phyloP scores from a whole-genome alignment of 176 grass and related monocot species.

The Avena insularis region DNA sequence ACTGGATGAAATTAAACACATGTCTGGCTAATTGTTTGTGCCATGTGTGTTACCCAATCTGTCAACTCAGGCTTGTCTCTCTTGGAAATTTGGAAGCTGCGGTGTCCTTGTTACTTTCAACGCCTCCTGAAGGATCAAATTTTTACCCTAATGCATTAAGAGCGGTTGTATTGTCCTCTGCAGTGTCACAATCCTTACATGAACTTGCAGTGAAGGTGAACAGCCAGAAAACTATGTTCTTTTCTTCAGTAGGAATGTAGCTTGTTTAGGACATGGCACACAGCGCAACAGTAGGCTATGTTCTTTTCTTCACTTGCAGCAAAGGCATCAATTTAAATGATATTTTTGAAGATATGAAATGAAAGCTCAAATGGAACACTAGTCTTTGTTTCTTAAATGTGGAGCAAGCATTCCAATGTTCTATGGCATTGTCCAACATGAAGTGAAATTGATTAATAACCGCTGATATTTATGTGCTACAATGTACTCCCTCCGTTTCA shows the following conservation, averaged over 20 bases:
- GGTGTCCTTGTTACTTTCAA: conserved; percentile 93
- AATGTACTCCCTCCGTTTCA: no score
- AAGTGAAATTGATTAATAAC: conserved; percentile 26
- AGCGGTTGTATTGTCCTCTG: conserved; percentile 95
- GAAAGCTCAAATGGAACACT: conserved; percentile 28
- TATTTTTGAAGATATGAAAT: conserved; percentile 11
- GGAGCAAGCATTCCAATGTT: conserved; percentile 25
- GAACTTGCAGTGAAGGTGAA: conserved; percentile 98
- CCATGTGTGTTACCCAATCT: conserved; percentile 34
- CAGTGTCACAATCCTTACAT: conserved; percentile 94
- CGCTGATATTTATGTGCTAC: conserved; percentile 11
- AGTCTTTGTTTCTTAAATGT: conserved; percentile 12
- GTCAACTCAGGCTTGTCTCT: conserved; percentile 74
- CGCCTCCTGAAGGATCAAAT: conserved; percentile 89
- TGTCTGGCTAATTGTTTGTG: conserved; percentile 29
- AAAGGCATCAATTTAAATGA: not conserved
- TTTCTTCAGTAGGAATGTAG: conserved; percentile 13
- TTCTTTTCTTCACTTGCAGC: not conserved
- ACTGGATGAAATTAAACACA: conserved; percentile 15
- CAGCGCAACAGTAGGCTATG: not conserved
- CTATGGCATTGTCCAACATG: conserved; percentile 29
- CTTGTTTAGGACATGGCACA: conserved; percentile 1
- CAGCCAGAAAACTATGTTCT: conserved; percentile 1
- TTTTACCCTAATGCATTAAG: conserved; percentile 98
- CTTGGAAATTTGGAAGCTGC: conserved; percentile 93